Evolutionary conservation across 2,329 filamentous ascomycete genomes (phyloP).

Genomic region (Mollisiaceae sp.): DNA sequence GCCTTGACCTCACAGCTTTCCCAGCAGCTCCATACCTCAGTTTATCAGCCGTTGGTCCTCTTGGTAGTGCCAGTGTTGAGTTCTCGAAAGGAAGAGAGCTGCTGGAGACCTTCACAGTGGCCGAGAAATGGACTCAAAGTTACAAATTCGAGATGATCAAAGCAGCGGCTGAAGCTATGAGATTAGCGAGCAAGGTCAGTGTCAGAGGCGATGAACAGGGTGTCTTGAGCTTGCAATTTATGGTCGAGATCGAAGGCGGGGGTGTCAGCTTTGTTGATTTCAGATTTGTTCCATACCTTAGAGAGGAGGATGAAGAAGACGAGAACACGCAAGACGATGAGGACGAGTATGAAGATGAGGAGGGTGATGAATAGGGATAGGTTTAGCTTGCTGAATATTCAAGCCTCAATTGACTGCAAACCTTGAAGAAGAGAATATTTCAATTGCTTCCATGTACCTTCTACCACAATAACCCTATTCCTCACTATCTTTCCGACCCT

Average conservation of each 20-base stretch:
- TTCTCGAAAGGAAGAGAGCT: slow-evolving; percentile 69
- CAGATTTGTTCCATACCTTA: slow-evolving; percentile 75
- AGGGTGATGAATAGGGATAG: slow-evolving; percentile 8
- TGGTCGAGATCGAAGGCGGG: slow-evolving; percentile 83
- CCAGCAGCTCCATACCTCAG: slow-evolving; percentile 70
- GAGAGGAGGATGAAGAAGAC: slow-evolving; percentile 59
- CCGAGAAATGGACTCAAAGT: slow-evolving; percentile 65
- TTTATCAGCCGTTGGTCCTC: slow-evolving; percentile 67
- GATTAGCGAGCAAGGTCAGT: slow-evolving; percentile 88
- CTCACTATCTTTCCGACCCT: no score
- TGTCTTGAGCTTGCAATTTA: slow-evolving; percentile 92
- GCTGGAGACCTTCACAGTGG: slow-evolving; percentile 75
- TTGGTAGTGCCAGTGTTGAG: slow-evolving; percentile 69
- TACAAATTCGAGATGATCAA: slow-evolving; percentile 90
- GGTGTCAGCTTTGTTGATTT: slow-evolving; percentile 80
- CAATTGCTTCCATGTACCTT: no score
- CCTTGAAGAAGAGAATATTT: no score
- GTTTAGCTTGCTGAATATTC: not conserved
- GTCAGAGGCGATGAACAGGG: slow-evolving; percentile 86
- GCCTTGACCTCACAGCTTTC: slow-evolving; percentile 70
- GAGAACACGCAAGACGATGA: slow-evolving; percentile 47
- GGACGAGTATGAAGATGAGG: slow-evolving; percentile 39
- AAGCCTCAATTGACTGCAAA: no score
- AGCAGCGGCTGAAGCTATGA: slow-evolving; percentile 90
- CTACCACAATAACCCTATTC: no score